Evolutionary conservation across 192 early-diverging fungal species (phyloP).

Genomic region (Fimicolochytrium jonesii): DNA sequence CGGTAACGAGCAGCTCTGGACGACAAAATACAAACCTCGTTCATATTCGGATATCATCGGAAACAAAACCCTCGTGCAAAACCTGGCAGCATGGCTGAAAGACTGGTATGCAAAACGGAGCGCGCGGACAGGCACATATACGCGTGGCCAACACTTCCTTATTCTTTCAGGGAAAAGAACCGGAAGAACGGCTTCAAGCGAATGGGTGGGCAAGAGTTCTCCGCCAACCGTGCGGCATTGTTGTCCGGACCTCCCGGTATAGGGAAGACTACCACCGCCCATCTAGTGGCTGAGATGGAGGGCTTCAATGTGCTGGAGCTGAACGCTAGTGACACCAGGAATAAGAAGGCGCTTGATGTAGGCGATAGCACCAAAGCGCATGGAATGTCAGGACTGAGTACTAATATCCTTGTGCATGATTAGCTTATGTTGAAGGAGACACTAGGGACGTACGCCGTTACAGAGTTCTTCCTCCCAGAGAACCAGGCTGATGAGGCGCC

Average conservation of each 20-base stretch:
- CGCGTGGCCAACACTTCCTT: not conserved
- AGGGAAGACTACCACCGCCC: conserved; percentile 95
- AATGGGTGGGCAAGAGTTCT: conserved; percentile 49
- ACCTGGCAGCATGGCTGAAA: conserved; percentile 69
- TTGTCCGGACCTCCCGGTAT: conserved; percentile 96
- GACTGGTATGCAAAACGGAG: conserved; percentile 53
- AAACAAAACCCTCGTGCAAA: conserved; percentile 69
- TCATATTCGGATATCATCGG: conserved; percentile 79
- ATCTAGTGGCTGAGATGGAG: conserved; percentile 73
- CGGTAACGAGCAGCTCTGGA: conserved; percentile 67
- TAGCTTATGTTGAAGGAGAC: conserved; percentile 44
- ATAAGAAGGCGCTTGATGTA: conserved; percentile 80
- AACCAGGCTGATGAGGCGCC: too few relatives aligned
- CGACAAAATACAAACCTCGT: conserved; percentile 88
- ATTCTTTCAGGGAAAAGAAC: conserved; percentile 41
- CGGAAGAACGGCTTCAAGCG: conserved; percentile 45
- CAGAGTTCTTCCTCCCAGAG: conserved; percentile 63
- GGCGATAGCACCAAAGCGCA: not conserved
- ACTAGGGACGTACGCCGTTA: conserved; percentile 48
- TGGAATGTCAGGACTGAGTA: not conserved
- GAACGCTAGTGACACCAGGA: conserved; percentile 95
- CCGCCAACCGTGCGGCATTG: conserved; percentile 61
- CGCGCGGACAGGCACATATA: not conserved
- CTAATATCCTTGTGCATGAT: not conserved
- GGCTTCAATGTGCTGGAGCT: conserved; percentile 89